Percentiles rank a stretch among this genome's conserved stretches.
phyloP scores from a whole-genome alignment of 2,329 filamentous ascomycete genomes.

The Claviceps capensis region DNA sequence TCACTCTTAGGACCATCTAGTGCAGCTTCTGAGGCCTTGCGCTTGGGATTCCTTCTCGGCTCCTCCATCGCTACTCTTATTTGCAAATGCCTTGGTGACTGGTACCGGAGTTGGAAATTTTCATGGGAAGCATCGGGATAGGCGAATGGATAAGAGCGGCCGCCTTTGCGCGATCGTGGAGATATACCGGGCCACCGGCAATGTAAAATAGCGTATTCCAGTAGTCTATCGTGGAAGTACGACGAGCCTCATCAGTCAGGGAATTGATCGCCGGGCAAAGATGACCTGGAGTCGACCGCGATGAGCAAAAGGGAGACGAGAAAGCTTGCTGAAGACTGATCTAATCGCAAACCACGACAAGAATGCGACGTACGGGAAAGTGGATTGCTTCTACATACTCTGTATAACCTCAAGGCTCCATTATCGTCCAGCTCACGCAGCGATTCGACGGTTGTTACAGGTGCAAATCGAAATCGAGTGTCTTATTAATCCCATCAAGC shows the following conservation, averaged over 20 bases:
- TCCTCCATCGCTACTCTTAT: not conserved
- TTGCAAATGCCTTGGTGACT: not conserved
- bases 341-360: too few species aligned
- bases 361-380: not conserved
- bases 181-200: not conserved
- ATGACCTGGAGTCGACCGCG: not conserved
- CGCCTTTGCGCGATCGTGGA: not conserved
- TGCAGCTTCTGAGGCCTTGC: constrained; percentile 24
- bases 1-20: constrained; percentile 13
- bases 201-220: not conserved
- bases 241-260: not conserved
- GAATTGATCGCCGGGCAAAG: not conserved
- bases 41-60: constrained; percentile 27
- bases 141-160: not conserved
- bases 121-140: too few species aligned
- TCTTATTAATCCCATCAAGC: not conserved
- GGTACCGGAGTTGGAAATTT: not conserved
- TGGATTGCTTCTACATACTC: not conserved
- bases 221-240: not conserved
- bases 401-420: not conserved
- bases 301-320: not conserved
- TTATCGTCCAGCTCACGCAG: not conserved
- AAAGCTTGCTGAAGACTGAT: not conserved
- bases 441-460: not conserved
- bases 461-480: not conserved